Evolutionary conservation across 768 basidiomycete genomes (phyloP).

Genomic region (Mycena latifolia): DNA sequence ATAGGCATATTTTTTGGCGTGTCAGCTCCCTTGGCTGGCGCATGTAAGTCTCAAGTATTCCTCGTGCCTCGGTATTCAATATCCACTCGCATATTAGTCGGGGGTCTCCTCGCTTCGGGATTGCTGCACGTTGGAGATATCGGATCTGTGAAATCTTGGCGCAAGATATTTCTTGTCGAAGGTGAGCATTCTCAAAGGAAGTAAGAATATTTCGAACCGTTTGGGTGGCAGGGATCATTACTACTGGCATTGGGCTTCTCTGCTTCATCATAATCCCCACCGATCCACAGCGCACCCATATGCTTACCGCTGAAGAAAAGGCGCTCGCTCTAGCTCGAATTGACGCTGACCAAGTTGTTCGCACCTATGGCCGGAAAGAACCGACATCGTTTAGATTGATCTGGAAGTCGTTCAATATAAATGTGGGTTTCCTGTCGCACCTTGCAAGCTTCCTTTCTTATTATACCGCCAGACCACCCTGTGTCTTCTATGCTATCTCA

Average conservation of each 20-base stretch:
- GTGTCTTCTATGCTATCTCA: slow-evolving; percentile 45
- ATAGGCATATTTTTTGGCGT: slow-evolving; percentile 52
- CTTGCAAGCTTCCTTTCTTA: neutral
- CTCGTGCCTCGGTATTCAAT: neutral
- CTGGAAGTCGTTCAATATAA: slow-evolving; percentile 46
- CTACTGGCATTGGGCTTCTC: slow-evolving; percentile 48
- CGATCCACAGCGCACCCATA: slow-evolving; percentile 48
- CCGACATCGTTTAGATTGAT: slow-evolving; percentile 45
- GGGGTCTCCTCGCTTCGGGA: slow-evolving; percentile 54
- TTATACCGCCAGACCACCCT: slow-evolving; percentile 43
- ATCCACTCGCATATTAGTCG: slow-evolving; percentile 45
- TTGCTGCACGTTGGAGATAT: slow-evolving; percentile 46
- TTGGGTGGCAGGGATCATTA: slow-evolving; percentile 46
- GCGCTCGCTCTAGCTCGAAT: slow-evolving; percentile 50
- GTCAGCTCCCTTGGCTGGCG: slow-evolving; percentile 49
- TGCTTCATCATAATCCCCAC: slow-evolving; percentile 51
- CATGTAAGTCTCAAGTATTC: slow-evolving; percentile 43
- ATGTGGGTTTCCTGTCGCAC: slow-evolving; percentile 39
- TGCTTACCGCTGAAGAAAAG: slow-evolving; percentile 49
- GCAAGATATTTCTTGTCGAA: slow-evolving; percentile 60
- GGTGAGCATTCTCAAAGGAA: slow-evolving; percentile 37
- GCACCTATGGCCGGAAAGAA: slow-evolving; percentile 45
- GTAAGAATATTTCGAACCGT: too few relatives aligned
- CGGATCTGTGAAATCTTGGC: slow-evolving; percentile 48
- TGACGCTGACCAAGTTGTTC: slow-evolving; percentile 48